Evolutionary conservation across 352 stramenopile species (phyloP).

Genomic region (Globisporangium perplexum): DNA sequence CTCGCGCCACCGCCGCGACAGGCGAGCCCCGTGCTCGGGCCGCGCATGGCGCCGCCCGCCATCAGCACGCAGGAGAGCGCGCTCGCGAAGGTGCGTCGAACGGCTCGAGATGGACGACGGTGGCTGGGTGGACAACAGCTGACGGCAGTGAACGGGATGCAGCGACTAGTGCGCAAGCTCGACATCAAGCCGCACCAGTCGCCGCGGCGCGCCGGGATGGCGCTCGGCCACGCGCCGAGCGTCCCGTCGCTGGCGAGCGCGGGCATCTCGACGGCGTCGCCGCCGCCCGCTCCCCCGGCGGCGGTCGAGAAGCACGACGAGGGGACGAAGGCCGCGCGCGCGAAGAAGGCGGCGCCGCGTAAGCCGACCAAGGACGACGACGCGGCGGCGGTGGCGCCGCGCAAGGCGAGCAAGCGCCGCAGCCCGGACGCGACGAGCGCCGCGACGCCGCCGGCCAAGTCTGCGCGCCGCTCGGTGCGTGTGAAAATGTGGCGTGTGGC

Average conservation of each 20-base stretch:
- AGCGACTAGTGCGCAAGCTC: conserved; percentile 48
- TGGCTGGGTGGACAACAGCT: neutral
- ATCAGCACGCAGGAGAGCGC: conserved; percentile 18
- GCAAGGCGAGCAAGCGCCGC: conserved; percentile 27
- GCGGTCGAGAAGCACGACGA: conserved; percentile 17
- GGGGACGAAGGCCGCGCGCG: conserved; percentile 6
- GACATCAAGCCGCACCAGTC: conserved; percentile 80
- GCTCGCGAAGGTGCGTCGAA: conserved; percentile 19
- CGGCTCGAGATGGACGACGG: neutral
- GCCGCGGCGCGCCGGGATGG: conserved; percentile 40
- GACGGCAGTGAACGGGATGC: neutral
- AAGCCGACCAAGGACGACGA: neutral
- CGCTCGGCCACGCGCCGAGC: conserved; percentile 7
- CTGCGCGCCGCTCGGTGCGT: conserved; percentile 19
- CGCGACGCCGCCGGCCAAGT: conserved; percentile 2
- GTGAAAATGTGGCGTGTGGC: too few relatives aligned
- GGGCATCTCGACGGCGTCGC: conserved; percentile 18
- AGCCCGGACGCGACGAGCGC: conserved; percentile 12
- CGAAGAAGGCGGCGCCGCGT: neutral
- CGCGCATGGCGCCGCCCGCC: conserved; percentile 21
- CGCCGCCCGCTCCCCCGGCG: conserved; percentile 8
- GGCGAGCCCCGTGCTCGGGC: conserved; percentile 46
- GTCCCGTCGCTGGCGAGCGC: conserved; percentile 4
- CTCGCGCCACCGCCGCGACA: conserved; percentile 14
- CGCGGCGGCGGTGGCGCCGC: neutral